A percentile compares a stretch with the other conserved stretches of the same genome.
Evolutionary conservation across 2,329 filamentous ascomycete genomes (phyloP).

Genomic region (Talaromyces sp.): DNA sequence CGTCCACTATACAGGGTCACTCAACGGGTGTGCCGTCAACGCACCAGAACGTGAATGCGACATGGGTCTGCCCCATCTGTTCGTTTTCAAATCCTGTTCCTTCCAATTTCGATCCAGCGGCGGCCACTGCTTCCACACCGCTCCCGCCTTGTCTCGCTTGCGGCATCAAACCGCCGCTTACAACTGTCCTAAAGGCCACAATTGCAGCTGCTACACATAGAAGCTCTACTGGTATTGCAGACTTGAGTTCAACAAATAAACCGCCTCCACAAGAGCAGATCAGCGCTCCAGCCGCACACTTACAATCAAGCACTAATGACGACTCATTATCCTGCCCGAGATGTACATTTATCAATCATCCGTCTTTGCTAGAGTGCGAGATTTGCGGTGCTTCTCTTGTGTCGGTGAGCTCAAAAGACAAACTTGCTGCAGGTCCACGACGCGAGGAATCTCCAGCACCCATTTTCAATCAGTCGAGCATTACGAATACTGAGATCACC

Average conservation of each 20-base stretch:
- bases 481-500: slow-evolving; percentile 58
- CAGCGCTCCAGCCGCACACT: slow-evolving; percentile 1
- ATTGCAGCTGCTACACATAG: slow-evolving; percentile 67
- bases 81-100: slow-evolving; percentile 91
- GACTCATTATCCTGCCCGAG: slow-evolving; percentile 63
- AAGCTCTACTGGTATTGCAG: background rate
- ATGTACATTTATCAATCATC: slow-evolving; percentile 93
- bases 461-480: slow-evolving; percentile 50
- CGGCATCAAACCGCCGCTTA: slow-evolving; percentile 84
- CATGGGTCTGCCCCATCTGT: slow-evolving; percentile 95
- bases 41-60: slow-evolving; percentile 57
- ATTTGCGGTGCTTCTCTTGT: slow-evolving; percentile 80
- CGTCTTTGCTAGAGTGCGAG: slow-evolving; percentile 80
- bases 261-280: slow-evolving; percentile 14
- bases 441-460: slow-evolving; percentile 79
- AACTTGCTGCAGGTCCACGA: slow-evolving; percentile 26
- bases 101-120: slow-evolving; percentile 85
- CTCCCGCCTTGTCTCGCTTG: slow-evolving; percentile 87
- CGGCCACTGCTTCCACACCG: slow-evolving; percentile 74
- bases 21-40: slow-evolving; percentile 34
- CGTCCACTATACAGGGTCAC: slow-evolving; percentile 28
- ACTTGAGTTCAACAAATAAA: slow-evolving; percentile 23
- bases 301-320: slow-evolving; percentile 9
- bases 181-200: slow-evolving; percentile 80
- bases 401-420: slow-evolving; percentile 50